Conservation (phyloP, 257 asterid species). For the Misopates orontium region DNA sequence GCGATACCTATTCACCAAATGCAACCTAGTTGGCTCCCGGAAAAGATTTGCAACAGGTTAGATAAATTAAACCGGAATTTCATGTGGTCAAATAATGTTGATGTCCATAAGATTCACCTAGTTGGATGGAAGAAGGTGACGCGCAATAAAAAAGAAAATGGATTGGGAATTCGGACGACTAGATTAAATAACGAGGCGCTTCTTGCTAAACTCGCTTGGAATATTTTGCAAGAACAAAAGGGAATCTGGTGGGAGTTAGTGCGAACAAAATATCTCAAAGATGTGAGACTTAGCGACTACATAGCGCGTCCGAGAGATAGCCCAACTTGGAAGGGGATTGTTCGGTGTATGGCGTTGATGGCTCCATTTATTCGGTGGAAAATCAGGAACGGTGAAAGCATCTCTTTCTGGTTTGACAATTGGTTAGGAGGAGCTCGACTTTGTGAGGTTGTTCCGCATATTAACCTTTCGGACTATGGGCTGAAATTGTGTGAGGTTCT, state of each 20-base stretch:
- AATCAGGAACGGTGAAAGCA: not conserved
- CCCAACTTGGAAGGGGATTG: not conserved
- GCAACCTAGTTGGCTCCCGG: not conserved
- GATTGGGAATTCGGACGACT: not conserved
- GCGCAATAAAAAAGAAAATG: not conserved
- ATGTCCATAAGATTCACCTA: not conserved
- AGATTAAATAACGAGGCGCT: not conserved
- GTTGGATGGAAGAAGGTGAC: not conserved
- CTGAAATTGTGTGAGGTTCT: not conserved
- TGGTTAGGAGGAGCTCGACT: not conserved
- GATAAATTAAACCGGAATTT: not conserved
- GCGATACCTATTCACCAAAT: not conserved
- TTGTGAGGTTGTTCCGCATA: not conserved
- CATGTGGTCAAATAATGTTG: not conserved
- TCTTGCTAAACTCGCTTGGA: not conserved
- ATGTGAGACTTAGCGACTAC: too few species aligned
- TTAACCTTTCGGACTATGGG: not conserved
- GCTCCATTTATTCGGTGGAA: not conserved
- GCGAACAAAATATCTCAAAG: not conserved
- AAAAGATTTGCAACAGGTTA: not conserved
- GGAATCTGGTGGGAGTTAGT: not conserved
- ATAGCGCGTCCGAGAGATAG: not conserved
- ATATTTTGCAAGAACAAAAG: too few species aligned
- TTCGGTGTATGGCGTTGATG: not conserved
- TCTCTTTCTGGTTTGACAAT: not conserved